A percentile compares a stretch with the other conserved stretches of the same genome.
phyloP scores from a whole-genome alignment of 768 basidiomycete genomes.

The Leccinum barrowsii region DNA sequence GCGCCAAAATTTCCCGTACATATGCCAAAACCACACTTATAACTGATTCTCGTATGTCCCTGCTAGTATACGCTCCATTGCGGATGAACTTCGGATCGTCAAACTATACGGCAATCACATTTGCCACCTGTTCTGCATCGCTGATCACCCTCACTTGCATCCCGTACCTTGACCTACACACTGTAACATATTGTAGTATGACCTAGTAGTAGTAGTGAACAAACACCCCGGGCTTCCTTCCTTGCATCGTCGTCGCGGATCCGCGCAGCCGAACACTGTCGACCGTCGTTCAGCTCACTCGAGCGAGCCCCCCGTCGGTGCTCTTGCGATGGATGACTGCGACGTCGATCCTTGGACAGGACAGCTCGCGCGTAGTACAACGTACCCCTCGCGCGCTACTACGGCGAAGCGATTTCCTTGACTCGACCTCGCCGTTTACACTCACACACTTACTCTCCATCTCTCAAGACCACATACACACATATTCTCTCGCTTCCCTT shows the following conservation, averaged over 20 bases:
- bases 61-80: too few relatives aligned
- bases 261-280: slow-evolving; percentile 32
- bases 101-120: too few relatives aligned
- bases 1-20: too few relatives aligned
- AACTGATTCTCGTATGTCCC: too few relatives aligned
- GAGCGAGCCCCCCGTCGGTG: slow-evolving; percentile 30
- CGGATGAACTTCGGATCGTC: too few relatives aligned
- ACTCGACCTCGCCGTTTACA: neutral
- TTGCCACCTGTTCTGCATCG: too few relatives aligned
- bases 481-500: neutral
- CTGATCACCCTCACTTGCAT: too few relatives aligned
- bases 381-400: slow-evolving; percentile 9
- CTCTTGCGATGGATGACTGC: slow-evolving; percentile 82
- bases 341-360: slow-evolving; percentile 47
- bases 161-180: too few relatives aligned
- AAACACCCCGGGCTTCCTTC: slow-evolving; percentile 14
- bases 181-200: too few relatives aligned
- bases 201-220: too few relatives aligned
- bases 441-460: neutral
- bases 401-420: neutral
- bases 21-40: too few relatives aligned
- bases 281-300: slow-evolving; percentile 21
- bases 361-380: slow-evolving; percentile 8
- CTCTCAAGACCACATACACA: neutral
- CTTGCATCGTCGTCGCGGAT: slow-evolving; percentile 33